Evolutionary conservation across 2,329 filamentous ascomycete species (phyloP).

Genomic region (Ceratocystis alfenasii): DNA sequence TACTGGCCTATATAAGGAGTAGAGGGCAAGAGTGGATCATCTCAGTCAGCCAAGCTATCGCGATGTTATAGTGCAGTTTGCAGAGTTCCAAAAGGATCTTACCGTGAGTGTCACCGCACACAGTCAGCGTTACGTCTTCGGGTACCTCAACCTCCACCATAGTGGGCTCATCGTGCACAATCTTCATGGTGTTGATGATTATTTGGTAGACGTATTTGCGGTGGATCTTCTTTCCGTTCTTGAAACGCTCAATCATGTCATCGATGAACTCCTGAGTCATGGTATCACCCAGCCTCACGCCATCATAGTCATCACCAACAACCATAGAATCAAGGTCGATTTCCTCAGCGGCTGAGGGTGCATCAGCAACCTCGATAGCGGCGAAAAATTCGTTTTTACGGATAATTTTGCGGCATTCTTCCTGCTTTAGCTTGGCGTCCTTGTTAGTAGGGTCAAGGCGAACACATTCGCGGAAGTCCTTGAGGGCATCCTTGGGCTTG

Average conservation of each 20-base stretch:
- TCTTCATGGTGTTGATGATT: constrained; percentile 73
- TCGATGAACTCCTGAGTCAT: constrained; percentile 97
- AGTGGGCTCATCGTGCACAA: constrained; percentile 84
- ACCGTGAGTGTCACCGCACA: constrained; percentile 97
- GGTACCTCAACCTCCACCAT: constrained; percentile 90
- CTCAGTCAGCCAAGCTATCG: not conserved
- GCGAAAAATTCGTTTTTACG: constrained; percentile 86
- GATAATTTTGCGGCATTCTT: constrained; percentile 90
- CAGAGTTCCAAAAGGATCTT: constrained; percentile 27
- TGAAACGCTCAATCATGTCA: constrained; percentile 94
- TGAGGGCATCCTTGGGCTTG: constrained; percentile 72
- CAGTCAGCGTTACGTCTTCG: constrained; percentile 67
- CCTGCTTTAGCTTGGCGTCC: constrained; percentile 78
- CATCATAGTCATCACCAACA: constrained; percentile 77
- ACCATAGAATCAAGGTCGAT: constrained; percentile 76
- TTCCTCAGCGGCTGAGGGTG: constrained; percentile 82
- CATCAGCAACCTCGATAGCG: constrained; percentile 86
- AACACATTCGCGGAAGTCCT: constrained; percentile 85
- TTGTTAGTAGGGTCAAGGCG: constrained; percentile 79
- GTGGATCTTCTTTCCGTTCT: constrained; percentile 87
- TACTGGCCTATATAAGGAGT: constrained; percentile 60
- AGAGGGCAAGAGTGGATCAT: constrained; percentile 23
- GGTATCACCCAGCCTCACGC: constrained; percentile 58
- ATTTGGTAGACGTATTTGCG: constrained; percentile 98
- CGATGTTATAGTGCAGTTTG: not conserved